phyloP scores from a whole-genome alignment of 345 rosid genomes.

The Populus nigra region DNA sequence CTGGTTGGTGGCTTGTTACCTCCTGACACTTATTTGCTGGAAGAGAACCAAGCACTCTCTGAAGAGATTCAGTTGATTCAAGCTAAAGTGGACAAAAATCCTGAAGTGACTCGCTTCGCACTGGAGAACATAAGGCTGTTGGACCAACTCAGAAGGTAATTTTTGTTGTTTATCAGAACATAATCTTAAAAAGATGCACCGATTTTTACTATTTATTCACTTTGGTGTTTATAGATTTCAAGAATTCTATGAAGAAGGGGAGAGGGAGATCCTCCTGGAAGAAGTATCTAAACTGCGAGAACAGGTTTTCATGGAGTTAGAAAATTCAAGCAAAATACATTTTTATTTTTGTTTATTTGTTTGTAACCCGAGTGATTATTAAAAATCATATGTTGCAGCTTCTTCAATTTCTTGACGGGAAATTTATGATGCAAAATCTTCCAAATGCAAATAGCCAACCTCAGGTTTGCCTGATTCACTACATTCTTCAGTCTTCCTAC shows the following conservation, averaged over 20 bases:
- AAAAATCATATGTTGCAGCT: slow-evolving; percentile 39
- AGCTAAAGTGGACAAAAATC: slow-evolving; percentile 83
- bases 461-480: slow-evolving; percentile 47
- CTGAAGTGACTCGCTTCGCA: slow-evolving; percentile 95
- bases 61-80: slow-evolving; percentile 89
- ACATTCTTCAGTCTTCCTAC: slow-evolving; percentile 15
- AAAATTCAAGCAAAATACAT: not conserved
- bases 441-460: slow-evolving; percentile 33
- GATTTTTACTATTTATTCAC: slow-evolving; percentile 10
- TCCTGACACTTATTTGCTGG: slow-evolving; percentile 59
- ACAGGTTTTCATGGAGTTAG: slow-evolving; percentile 53
- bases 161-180: slow-evolving; percentile 9
- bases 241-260: slow-evolving; percentile 97
- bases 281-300: slow-evolving; percentile 68
- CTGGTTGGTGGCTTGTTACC: slow-evolving; percentile 59
- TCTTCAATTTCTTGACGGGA: slow-evolving; percentile 58
- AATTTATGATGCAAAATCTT: slow-evolving; percentile 39
- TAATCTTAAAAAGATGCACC: not conserved
- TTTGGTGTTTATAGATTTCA: slow-evolving; percentile 59
- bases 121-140: slow-evolving; percentile 86
- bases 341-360: slow-evolving; percentile 9
- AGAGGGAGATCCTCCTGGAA: slow-evolving; percentile 69
- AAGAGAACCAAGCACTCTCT: slow-evolving; percentile 63
- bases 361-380: slow-evolving; percentile 4
- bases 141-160: slow-evolving; percentile 83